phyloP scores from a whole-genome alignment of 2,329 filamentous ascomycete species.

The Cordyceps farinosa region DNA sequence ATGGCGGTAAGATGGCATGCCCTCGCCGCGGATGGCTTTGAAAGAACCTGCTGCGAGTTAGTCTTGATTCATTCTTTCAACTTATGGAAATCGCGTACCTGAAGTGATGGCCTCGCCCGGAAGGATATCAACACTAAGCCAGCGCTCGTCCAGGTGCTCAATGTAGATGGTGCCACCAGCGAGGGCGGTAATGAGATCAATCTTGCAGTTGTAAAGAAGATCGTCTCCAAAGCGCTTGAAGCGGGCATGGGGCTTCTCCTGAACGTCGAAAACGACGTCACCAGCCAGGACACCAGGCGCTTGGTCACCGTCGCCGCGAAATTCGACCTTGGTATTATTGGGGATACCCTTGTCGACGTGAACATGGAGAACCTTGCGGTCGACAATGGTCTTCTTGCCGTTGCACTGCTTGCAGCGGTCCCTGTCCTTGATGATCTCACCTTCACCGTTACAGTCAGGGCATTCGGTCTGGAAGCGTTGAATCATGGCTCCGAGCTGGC shows the following conservation, averaged over 20 bases:
- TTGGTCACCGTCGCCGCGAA: conserved; percentile 94
- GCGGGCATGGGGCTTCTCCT: conserved; percentile 94
- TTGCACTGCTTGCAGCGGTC: conserved; percentile 95
- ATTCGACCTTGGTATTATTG: conserved; percentile 94
- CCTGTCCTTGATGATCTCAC: conserved; percentile 93
- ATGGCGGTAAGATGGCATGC: conserved; percentile 94
- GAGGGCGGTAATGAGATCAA: conserved; percentile 91
- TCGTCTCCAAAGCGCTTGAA: conserved; percentile 98
- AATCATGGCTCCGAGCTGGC: conserved; percentile 99
- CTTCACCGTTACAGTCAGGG: conserved; percentile 96
- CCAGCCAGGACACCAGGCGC: conserved; percentile 88
- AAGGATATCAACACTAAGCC: conserved; percentile 88
- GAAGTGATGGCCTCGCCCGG: conserved; percentile 93
- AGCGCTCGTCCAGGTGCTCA: conserved; percentile 95
- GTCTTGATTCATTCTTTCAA: conserved; percentile 22
- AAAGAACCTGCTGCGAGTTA: conserved; percentile 61
- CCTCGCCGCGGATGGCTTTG: conserved; percentile 93
- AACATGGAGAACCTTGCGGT: conserved; percentile 96
- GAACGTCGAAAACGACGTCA: conserved; percentile 97
- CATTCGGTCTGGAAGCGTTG: conserved; percentile 99
- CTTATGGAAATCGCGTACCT: conserved; percentile 54
- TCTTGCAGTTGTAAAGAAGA: conserved; percentile 89
- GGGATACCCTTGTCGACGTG: conserved; percentile 94
- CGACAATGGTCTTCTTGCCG: conserved; percentile 97
- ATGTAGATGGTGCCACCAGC: conserved; percentile 88